Percentiles rank a stretch among this genome's conserved stretches.
Conservation (phyloP, 225 moss, liverwort and hornwort genomes). For the Bryoerythrophyllum caledonicum region DNA sequence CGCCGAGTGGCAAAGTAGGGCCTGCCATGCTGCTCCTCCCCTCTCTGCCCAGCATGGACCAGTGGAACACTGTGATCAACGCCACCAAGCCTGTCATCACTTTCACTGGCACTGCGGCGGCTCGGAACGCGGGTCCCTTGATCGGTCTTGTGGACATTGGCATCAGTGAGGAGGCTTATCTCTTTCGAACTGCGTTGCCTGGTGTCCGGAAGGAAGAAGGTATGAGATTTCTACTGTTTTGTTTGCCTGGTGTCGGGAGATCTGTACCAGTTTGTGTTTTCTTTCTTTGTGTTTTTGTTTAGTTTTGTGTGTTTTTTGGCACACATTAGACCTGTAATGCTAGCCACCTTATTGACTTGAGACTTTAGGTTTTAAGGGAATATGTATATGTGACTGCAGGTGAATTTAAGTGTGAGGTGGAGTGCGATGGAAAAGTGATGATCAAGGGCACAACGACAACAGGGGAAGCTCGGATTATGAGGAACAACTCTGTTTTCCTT, state of each 20-base stretch:
- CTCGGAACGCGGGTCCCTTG: conserved; percentile 80
- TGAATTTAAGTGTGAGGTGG: conserved; percentile 97
- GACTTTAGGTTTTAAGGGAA: too few species aligned
- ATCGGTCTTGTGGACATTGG: conserved; percentile 95
- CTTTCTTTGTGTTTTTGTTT: too few species aligned
- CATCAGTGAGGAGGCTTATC: conserved; percentile 87
- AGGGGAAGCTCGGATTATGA: conserved; percentile 75
- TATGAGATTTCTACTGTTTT: conserved; percentile 6
- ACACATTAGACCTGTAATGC: too few species aligned
- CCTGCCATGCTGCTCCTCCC: conserved; percentile 93
- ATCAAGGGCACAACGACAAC: conserved; percentile 96
- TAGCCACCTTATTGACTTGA: too few species aligned
- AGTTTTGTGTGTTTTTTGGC: too few species aligned
- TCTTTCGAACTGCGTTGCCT: conserved; percentile 88
- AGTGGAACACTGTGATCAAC: conserved; percentile 82
- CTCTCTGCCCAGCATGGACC: conserved; percentile 75
- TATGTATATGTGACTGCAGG: conserved; percentile 41
- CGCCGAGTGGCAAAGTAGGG: conserved; percentile 62
- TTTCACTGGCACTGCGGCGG: conserved; percentile 93
- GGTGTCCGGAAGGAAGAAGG: conserved; percentile 96
- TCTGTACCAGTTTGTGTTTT: too few species aligned
- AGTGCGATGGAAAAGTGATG: conserved; percentile 93
- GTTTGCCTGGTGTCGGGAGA: too few species aligned
- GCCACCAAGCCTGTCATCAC: conserved; percentile 85
- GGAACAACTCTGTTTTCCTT: conserved; percentile 65